Evolutionary conservation across 2,329 filamentous ascomycete species (phyloP), one percentile per base, ranked within the genome.

Genomic region (Aureobasidium sp.): DNA sequence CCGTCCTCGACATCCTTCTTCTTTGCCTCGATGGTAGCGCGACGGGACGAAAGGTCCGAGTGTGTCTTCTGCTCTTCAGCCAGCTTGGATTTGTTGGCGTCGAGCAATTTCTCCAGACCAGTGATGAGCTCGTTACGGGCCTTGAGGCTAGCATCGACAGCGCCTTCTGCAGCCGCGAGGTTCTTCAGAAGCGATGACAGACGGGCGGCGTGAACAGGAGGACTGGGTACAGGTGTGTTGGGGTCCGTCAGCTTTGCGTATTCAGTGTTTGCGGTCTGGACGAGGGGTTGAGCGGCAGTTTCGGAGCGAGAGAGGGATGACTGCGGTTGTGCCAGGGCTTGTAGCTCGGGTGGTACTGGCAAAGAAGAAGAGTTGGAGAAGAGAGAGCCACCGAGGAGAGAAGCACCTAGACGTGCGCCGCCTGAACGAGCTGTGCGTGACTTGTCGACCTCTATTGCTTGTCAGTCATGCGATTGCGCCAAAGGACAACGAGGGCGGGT

Each of bases 101-200:
- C 85, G 0, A 97, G 80, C 14, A 97, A 79, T 70, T 89, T 91
- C 75, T 97, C 91, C 5, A 99, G 79, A 0, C 87, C 91, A 31
- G 83, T 81, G 40, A 97, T 86, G 31, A 99, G 81, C 11, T 85
- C 83, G 66, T 85, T 84, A 15, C 94, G 86, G 2, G 91, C 90
- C 71, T 93, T 92, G 71, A 99, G 90, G 67, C 89, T 90, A 69
- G 96, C 91, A 2, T 89, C 87, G 1, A 97, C 89, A 0, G 93
- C 91, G 60, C 85, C 90, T 74, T 99, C 92, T 3, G 94, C 94
- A 66, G 85, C 90, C 22, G 91, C 90, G 19, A 99, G 82, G 7
- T 86, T 89, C 77, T 94, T 97, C 60, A 97, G 82, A n/a, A 99
- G 81, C 2, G 90, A 89, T 66, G 90, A 92, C 9, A 99, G 83